These are phyloP conservation scores for Ceratocystis eucalypticola DNA, from an alignment of 2,329 filamentous ascomycete species.

Conservation along the genomic window DNA sequence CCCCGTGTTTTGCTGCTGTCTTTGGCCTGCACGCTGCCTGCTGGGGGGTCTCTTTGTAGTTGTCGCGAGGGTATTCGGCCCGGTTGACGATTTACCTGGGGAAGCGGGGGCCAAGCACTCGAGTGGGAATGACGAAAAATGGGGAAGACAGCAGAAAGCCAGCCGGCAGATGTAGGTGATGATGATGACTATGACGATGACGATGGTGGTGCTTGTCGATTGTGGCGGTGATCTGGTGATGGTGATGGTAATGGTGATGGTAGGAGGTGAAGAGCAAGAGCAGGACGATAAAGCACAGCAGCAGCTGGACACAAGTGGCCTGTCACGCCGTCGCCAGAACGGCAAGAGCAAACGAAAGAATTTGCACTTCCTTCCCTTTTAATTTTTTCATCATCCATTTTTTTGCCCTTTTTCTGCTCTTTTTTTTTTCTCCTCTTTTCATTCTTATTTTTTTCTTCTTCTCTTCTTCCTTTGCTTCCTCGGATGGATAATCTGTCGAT, in stretches of 20 bases:
- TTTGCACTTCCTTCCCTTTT: background rate
- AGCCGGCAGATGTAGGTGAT: background rate
- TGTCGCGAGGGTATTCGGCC: slow-evolving; percentile 16
- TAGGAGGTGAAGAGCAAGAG: background rate
- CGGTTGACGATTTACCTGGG: slow-evolving; percentile 16
- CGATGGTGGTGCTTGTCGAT: background rate
- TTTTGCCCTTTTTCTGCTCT: background rate
- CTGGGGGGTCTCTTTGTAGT: background rate
- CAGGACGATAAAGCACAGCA: background rate
- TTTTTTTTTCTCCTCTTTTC: background rate
- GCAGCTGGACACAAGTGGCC: background rate
- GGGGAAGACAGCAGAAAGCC: background rate
- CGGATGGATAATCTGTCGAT: background rate
- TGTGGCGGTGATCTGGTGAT: background rate
- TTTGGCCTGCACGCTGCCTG: background rate
- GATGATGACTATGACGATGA: background rate
- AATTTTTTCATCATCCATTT: background rate
- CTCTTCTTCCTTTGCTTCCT: background rate
- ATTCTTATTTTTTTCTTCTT: background rate
- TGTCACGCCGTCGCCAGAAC: background rate
- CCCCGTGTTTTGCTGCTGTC: slow-evolving; percentile 9
- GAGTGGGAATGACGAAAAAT: background rate
- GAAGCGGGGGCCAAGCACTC: slow-evolving; percentile 12
- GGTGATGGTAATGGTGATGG: background rate
- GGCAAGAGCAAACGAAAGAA: background rate